Evolutionary conservation across 495 filamentous ascomycete genomes (phyloP).

Genomic region (Staphylotrichum longicolle): DNA sequence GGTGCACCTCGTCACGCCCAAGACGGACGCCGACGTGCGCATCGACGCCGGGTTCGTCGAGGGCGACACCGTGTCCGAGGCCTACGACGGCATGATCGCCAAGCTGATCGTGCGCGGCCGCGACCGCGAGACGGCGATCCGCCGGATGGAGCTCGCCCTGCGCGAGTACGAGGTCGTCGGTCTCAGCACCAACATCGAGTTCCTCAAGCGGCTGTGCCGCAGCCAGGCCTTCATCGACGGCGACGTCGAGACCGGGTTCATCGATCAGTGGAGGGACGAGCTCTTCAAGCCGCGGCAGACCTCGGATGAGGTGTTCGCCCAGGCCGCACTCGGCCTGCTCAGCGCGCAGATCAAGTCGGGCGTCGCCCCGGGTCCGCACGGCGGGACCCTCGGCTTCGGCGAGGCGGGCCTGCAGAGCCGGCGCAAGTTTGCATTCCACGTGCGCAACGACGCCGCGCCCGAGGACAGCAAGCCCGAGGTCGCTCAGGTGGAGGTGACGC

Average conservation of each 20-base stretch:
- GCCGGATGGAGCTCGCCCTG: constrained; percentile 76
- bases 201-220: constrained; percentile 79
- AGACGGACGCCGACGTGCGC: constrained; percentile 65
- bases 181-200: constrained; percentile 93
- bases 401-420: constrained; percentile 35
- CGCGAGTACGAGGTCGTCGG: constrained; percentile 92
- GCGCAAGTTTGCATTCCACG: constrained; percentile 57
- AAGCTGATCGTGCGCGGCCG: constrained; percentile 91
- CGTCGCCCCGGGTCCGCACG: constrained; percentile 40
- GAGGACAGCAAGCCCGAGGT: constrained; percentile 43
- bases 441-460: constrained; percentile 42
- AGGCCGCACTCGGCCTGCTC: constrained; percentile 76
- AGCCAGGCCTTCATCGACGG: constrained; percentile 81
- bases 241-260: constrained; percentile 94
- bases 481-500: constrained; percentile 59
- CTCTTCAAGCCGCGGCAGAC: constrained; percentile 58
- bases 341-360: constrained; percentile 29
- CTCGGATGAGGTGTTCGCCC: constrained; percentile 68
- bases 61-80: constrained; percentile 89
- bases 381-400: constrained; percentile 56
- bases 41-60: constrained; percentile 91
- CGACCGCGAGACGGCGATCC: constrained; percentile 74
- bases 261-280: constrained; percentile 77
- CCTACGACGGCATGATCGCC: constrained; percentile 98
- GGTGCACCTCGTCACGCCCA: constrained; percentile 74